Evolutionary conservation across 306 rosid species (phyloP).

Genomic region (Hylodesmum podocarpum): DNA sequence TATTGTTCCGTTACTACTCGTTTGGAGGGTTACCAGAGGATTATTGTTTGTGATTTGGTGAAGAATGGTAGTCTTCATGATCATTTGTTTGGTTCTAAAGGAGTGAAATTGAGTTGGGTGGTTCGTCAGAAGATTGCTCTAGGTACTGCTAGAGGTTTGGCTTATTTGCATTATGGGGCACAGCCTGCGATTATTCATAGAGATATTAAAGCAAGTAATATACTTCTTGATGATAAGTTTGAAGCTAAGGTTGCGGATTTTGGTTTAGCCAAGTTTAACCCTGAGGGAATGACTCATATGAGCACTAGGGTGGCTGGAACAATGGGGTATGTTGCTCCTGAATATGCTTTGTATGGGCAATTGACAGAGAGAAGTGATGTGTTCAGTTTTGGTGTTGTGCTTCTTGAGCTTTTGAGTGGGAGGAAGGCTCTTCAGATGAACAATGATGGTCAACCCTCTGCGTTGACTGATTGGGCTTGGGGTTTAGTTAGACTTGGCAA

Average conservation of each 20-base stretch:
- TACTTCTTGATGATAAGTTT: conserved; percentile 81
- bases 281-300: conserved; percentile 91
- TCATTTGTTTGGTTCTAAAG: conserved; percentile 63
- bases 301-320: conserved; percentile 99
- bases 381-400: conserved; percentile 86
- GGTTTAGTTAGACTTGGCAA: conserved; percentile 66
- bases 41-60: conserved; percentile 88
- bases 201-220: conserved; percentile 88
- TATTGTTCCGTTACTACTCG: conserved; percentile 79
- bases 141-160: conserved; percentile 91
- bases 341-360: conserved; percentile 92
- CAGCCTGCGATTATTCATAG: conserved; percentile 88
- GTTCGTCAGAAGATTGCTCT: conserved; percentile 66
- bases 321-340: conserved; percentile 96
- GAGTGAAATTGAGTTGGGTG: conserved; percentile 71
- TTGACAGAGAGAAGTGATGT: conserved; percentile 93
- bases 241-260: conserved; percentile 93
- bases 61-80: conserved; percentile 87
- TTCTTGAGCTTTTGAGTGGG: conserved; percentile 95
- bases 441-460: conserved; percentile 55
- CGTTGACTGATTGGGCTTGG: conserved; percentile 97
- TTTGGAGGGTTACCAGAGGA: conserved; percentile 87
- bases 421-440: conserved; percentile 67
- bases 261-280: conserved; percentile 89
- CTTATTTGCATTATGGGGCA: conserved; percentile 93